These are phyloP conservation scores for Angomonas deanei DNA, from an alignment of 208 protist genomes.

Conservation along the genomic window DNA sequence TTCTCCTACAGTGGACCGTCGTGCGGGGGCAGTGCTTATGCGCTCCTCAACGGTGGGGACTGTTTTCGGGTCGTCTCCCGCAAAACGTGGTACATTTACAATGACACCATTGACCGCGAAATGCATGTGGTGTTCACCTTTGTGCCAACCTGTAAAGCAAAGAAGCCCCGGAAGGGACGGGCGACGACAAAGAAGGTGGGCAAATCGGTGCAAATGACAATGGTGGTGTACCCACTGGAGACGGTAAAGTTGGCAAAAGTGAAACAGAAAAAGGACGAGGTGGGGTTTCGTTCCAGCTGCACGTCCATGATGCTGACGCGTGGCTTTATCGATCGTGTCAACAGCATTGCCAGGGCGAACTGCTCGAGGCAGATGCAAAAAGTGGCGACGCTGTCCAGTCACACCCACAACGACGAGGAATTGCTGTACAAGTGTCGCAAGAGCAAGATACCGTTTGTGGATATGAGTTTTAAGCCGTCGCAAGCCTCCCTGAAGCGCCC, in stretches of 20 bases:
- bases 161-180: conserved; percentile 18
- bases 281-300: conserved; percentile 15
- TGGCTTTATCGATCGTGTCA: conserved; percentile 20
- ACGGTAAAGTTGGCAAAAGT: conserved; percentile 30
- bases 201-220: conserved; percentile 12
- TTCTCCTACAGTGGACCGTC: conserved; percentile 19
- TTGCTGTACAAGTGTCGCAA: conserved; percentile 37
- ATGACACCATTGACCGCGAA: conserved; percentile 59
- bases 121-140: conserved; percentile 57
- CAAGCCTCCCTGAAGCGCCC: conserved; percentile 30
- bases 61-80: conserved; percentile 44
- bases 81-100: conserved; percentile 56
- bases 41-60: conserved; percentile 38
- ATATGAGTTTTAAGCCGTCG: conserved; percentile 37
- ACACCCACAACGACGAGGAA: conserved; percentile 21
- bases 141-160: conserved; percentile 4
- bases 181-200: conserved; percentile 13
- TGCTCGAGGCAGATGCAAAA: conserved; percentile 14
- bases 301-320: conserved; percentile 10
- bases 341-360: conserved; percentile 16
- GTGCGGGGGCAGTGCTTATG: conserved; percentile 19
- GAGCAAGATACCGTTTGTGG: conserved; percentile 39
- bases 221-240: conserved; percentile 49
- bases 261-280: conserved; percentile 15
- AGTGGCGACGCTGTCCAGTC: conserved; percentile 12